phyloP scores from a whole-genome alignment of 2,329 filamentous ascomycete species.

The Hansfordia pulvinata region DNA sequence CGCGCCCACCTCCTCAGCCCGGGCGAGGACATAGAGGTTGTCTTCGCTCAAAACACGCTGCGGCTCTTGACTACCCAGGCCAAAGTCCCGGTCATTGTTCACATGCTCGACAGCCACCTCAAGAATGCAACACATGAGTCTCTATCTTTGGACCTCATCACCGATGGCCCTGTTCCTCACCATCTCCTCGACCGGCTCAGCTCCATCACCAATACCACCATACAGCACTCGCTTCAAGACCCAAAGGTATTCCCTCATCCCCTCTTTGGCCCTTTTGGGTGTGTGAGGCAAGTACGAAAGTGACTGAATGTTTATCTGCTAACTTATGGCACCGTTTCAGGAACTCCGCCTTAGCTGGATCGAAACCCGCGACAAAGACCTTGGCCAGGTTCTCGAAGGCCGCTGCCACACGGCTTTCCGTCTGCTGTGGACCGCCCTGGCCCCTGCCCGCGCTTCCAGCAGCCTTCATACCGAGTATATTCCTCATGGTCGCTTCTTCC shows the following conservation, averaged over 20 bases:
- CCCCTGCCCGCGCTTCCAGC: conserved; percentile 8
- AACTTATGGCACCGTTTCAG: too few relatives aligned
- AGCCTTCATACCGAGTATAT: conserved; percentile 8
- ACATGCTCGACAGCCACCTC: conserved; percentile 18
- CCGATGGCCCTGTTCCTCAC: conserved; percentile 9
- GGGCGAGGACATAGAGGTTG: conserved; percentile 23
- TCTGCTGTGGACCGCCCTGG: conserved; percentile 23
- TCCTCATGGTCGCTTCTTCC: conserved; percentile 15
- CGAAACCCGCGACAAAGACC: conserved; percentile 7
- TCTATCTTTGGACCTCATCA: conserved; percentile 13
- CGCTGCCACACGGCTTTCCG: conserved; percentile 29
- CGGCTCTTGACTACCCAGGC: conserved; percentile 21
- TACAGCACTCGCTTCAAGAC: too few relatives aligned
- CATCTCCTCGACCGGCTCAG: conserved; percentile 20
- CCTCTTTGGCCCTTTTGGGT: too few relatives aligned
- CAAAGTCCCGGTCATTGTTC: conserved; percentile 20
- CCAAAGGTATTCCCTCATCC: too few relatives aligned
- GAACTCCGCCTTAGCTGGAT: conserved; percentile 30
- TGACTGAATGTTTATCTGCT: too few relatives aligned
- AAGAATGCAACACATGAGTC: too few relatives aligned
- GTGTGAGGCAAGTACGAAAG: too few relatives aligned
- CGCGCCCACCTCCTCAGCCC: conserved; percentile 14
- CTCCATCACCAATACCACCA: conserved; percentile 19
- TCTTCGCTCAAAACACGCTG: conserved; percentile 13
- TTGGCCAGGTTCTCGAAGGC: conserved; percentile 18